Evolutionary conservation across 768 basidiomycete species (phyloP), one percentile per base, ranked within the genome.

Genomic region (Saitozyma sp.): DNA sequence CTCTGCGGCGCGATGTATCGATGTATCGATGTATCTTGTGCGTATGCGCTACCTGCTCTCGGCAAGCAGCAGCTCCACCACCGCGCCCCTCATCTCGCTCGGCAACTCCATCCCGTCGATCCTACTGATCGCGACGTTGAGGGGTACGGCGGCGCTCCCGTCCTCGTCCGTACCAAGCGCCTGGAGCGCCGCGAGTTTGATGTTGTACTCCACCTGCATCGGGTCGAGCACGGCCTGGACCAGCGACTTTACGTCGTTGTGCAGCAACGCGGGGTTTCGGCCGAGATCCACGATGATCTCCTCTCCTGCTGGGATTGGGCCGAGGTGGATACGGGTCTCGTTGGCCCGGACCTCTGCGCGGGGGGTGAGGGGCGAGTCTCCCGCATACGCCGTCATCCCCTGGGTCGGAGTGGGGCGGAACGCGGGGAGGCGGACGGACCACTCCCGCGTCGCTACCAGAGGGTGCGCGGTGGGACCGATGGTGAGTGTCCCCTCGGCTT

Each of bases 381-480:
- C 37, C 9, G 59, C 13, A 13, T 13, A 19, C 29, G 54, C 61
- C 8, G n/a, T 55, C n/a, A 61, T 46, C 37, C 20, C 39, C 10
- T 9, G 11, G n/a, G 38, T 17, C 29, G 29, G 29, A 29, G 29
- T 5, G 39, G 50, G 10, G 50, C 41, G 17, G 62, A 53, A 65
- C 6, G 54, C 54, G 9, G 59, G 59, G 8, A 65, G 45, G n/a
- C 59, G 59, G 40, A 65, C 40, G 2, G 38, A 52, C 59, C 60
- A 65, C 9, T 51, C 42, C 13, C 59, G 54, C 1, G 56, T 17
- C 9, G 9, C 9, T 1, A 59, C 9, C 11, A 64, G n/a, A 4
- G 57, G 45, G 13, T 59, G 37, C 9, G 50, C 10, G 0, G 50
- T 37, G 1, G 64, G 29, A 19, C 43, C 16, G 42, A 65, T 65